These are phyloP conservation scores for Wickerhamiella spandovensis DNA, from an alignment of 805 yeast genomes.

Conservation along the genomic window DNA sequence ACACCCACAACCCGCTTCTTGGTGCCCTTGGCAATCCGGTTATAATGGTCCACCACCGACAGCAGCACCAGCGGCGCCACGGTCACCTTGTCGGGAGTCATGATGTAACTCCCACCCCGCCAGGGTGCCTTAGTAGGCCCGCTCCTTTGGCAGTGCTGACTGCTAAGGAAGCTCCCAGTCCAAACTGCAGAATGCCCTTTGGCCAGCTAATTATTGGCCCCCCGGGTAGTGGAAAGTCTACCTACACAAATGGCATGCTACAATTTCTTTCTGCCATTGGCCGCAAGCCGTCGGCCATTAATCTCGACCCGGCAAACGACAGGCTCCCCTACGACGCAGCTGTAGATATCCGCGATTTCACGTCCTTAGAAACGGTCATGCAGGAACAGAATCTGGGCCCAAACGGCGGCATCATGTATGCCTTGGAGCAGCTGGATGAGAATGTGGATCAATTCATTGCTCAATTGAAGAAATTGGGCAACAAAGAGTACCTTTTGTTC, in stretches of 20 bases:
- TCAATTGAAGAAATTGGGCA: conserved; percentile 43
- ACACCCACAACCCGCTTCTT: conserved; percentile 90
- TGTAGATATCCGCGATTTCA: conserved; percentile 64
- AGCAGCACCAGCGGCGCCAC: conserved; percentile 92
- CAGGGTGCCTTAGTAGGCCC: neutral
- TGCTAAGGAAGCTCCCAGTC: no score
- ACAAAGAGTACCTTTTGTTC: conserved; percentile 54
- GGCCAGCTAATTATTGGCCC: conserved; percentile 96
- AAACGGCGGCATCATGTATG: conserved; percentile 82
- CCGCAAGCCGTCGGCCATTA: conserved; percentile 67
- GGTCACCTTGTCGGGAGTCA: conserved; percentile 42
- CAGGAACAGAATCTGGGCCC: conserved; percentile 62
- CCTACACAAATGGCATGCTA: conserved; percentile 81
- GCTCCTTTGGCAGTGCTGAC: neutral
- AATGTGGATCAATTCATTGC: conserved; percentile 45
- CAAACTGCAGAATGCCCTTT: no score
- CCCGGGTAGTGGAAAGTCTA: conserved; percentile 95
- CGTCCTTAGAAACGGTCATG: conserved; percentile 70
- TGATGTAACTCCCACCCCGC: neutral
- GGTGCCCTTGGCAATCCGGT: conserved; percentile 61
- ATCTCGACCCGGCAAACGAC: conserved; percentile 89
- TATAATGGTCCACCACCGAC: conserved; percentile 91
- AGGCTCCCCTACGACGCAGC: conserved; percentile 54
- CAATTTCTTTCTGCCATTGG: conserved; percentile 94
- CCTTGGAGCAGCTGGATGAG: conserved; percentile 53